These are phyloP conservation scores for Tranzscheliella williamsii DNA, from an alignment of 1,284 basidiomycete genomes.

Conservation along the genomic window DNA sequence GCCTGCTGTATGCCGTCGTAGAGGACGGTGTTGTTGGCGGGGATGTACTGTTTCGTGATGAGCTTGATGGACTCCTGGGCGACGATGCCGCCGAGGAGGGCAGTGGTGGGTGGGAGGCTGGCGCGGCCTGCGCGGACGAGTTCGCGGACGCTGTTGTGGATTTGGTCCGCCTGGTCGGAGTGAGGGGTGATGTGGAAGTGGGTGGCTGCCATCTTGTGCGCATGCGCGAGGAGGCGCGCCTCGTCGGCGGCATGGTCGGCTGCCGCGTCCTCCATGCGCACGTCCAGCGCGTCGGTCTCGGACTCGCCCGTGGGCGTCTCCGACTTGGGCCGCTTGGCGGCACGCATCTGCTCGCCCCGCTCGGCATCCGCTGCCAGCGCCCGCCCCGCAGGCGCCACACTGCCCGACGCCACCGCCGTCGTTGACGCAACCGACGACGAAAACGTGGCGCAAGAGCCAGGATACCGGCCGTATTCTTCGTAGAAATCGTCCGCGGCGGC, in stretches of 20 bases:
- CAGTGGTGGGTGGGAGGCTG: constrained; percentile 88
- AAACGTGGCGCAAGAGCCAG: constrained; percentile 54
- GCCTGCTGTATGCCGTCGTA: constrained; percentile 77
- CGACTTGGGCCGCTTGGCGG: constrained; percentile 37
- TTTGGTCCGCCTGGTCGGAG: constrained; percentile 65
- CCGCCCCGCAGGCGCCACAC: not conserved
- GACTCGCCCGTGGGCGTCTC: constrained; percentile 34
- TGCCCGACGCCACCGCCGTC: not conserved
- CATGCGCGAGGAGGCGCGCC: constrained; percentile 28
- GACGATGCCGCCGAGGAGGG: constrained; percentile 87
- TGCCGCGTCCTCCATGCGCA: constrained; percentile 60
- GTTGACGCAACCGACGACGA: constrained; percentile 2
- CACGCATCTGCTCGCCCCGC: constrained; percentile 3
- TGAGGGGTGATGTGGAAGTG: constrained; percentile 14
- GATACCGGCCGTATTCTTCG: constrained; percentile 61
- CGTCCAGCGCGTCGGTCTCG: constrained; percentile 12
- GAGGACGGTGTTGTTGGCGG: constrained; percentile 81
- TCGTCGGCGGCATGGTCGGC: constrained; percentile 55
- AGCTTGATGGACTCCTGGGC: constrained; percentile 99
- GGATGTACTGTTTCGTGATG: constrained; percentile 92
- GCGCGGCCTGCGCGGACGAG: constrained; percentile 74
- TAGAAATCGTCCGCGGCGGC: constrained; percentile 63
- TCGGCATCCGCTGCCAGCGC: not conserved
- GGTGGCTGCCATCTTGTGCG: constrained; percentile 11
- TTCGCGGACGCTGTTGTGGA: constrained; percentile 74